A percentile compares a stretch with the other conserved stretches of the same genome.
phyloP scores from a whole-genome alignment of 108 stramenopile genomes.

The Nannochloropsis salina region DNA sequence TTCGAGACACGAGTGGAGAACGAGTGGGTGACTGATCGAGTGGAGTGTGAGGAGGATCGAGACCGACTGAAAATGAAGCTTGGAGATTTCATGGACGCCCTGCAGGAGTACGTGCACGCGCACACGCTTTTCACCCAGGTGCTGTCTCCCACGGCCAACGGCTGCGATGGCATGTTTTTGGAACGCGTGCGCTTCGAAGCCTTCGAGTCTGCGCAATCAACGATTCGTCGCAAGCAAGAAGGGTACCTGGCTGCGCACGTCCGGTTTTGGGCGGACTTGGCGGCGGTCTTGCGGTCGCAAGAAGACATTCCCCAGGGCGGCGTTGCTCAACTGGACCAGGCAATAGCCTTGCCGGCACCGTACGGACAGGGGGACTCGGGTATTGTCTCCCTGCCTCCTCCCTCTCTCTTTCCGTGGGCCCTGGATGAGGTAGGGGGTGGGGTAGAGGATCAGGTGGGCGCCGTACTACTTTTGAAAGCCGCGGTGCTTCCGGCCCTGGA shows the following conservation, averaged over 20 bases:
- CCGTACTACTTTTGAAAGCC: background rate
- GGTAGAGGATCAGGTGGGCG: background rate
- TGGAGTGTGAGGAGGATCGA: background rate
- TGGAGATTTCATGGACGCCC: background rate
- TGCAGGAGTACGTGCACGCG: background rate
- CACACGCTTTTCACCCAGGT: background rate
- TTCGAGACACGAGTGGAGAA: background rate
- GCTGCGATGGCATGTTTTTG: constrained; percentile 17
- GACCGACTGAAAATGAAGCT: background rate
- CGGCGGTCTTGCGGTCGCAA: background rate
- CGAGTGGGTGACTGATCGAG: background rate
- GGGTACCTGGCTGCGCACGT: background rate
- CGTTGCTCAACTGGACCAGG: background rate
- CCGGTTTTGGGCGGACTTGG: background rate
- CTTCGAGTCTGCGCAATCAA: background rate
- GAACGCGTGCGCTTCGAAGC: background rate
- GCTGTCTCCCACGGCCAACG: background rate
- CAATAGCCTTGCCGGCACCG: background rate
- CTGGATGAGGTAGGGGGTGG: background rate
- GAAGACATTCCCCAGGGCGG: background rate
- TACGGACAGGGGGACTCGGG: background rate
- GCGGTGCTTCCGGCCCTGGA: constrained; percentile 3
- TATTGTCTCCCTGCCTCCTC: background rate
- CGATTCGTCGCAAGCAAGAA: constrained; percentile 16
- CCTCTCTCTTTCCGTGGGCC: background rate